phyloP scores from a whole-genome alignment of 441 rosid genomes.

The Erysimum cheiri region DNA sequence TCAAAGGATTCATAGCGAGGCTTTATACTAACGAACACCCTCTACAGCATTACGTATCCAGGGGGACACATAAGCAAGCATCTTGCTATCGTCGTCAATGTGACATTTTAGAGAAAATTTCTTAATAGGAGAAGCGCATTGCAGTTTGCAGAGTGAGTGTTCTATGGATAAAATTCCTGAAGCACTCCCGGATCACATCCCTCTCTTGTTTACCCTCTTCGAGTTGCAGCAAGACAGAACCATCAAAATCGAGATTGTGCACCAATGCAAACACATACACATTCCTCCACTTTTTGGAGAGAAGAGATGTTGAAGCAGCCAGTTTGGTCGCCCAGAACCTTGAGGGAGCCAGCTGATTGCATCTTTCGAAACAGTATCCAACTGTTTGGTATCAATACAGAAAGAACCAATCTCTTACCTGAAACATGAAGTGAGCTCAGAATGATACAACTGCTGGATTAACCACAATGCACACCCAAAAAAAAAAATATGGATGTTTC shows the following conservation, averaged over 20 bases:
- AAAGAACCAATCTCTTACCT: neutral
- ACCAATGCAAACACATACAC: neutral
- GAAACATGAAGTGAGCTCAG: neutral
- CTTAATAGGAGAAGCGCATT: too few relatives aligned
- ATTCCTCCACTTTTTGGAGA: neutral
- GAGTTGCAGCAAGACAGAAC: neutral
- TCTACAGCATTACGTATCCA: too few relatives aligned
- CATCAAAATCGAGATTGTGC: neutral
- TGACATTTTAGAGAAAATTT: too few relatives aligned
- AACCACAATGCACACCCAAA: neutral
- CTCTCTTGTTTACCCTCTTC: neutral
- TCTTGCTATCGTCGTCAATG: too few relatives aligned
- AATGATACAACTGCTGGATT: neutral
- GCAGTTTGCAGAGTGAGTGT: too few relatives aligned
- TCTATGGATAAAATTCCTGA: too few relatives aligned
- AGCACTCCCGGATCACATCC: neutral
- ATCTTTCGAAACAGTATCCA: constrained; percentile 3
- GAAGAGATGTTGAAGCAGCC: neutral
- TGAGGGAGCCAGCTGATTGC: constrained; percentile 30
- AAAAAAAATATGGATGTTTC: neutral
- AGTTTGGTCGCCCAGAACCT: constrained; percentile 8
- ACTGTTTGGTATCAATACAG: neutral
- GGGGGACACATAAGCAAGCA: too few relatives aligned
- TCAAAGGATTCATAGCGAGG: too few relatives aligned
- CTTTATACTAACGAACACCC: too few relatives aligned